Evolutionary conservation across 2,329 filamentous ascomycete genomes (phyloP), one percentile per base, ranked within the genome.

Genomic region (Diaporthe sp.): DNA sequence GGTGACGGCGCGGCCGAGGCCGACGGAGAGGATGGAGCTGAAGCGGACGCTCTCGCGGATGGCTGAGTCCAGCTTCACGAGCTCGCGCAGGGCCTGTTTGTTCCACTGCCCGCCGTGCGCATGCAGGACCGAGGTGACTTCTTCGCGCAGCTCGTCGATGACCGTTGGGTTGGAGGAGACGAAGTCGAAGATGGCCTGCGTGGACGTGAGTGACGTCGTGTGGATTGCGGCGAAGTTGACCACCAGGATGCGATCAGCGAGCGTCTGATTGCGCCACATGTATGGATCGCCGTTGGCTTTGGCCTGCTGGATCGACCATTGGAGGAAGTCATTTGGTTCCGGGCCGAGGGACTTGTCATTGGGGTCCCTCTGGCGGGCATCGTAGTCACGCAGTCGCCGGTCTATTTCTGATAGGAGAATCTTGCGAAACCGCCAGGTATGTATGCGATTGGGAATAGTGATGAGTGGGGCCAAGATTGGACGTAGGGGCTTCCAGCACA

Each of bases 111-210:
- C 38, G 35, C 80, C 79, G n/a, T 82, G 79, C 10, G 80, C 80
- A 0, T 78, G 78, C 0, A 88, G 78, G 0, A 83, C 84, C 1
- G 81, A 77, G 3, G 81, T 77, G 10, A 87, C 86, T 77, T 92
- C 89, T 22, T 88, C 83, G 1, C 90, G 86, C 1, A 91, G 80
- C 12, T 86, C 84, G 10, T 87, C 82, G 38, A 88, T 80, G 77
- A 87, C 84, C 40, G 90, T 85, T 0, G 88, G 89, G 75, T 84
- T 81, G 7, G 22, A 68, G 28, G 86, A 83, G 0, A 85, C 85
- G 6, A 92, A 79, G 73, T 90, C 87, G 77, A 88, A 89, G 57
- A 92, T 83, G 7, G 84, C 84, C 28, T 83, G 89, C 2, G 86
- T 87, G 0, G 84, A 76, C 0, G 86, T 82, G 47, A 86, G 79